Evolutionary conservation across 23 red algal species (phyloP).

Genomic region (Gracilaria domingensis): DNA sequence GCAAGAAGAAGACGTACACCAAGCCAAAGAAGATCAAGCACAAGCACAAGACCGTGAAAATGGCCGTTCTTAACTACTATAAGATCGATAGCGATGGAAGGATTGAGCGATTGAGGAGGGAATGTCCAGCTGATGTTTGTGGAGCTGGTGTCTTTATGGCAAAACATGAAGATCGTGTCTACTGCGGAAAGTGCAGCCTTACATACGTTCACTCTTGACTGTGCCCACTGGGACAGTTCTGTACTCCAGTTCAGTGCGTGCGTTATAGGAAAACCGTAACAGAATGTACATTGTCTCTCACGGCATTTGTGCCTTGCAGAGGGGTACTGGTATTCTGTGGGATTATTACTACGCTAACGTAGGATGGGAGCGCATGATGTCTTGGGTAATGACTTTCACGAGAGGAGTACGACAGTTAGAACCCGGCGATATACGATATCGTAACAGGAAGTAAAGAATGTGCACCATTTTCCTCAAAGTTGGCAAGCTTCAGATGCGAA

Average conservation of each 20-base stretch:
- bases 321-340: not conserved
- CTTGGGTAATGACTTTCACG: not conserved
- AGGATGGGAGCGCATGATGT: not conserved
- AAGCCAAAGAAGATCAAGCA: constrained; percentile 99
- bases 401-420: not conserved
- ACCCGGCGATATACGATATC: not conserved
- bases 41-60: constrained; percentile 96
- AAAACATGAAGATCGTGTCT: constrained; percentile 84
- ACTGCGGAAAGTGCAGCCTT: constrained; percentile 97
- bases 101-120: constrained; percentile 81
- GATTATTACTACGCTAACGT: not conserved
- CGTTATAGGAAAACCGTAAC: not conserved
- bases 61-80: constrained; percentile 96
- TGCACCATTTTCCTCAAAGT: not conserved
- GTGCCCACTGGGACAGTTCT: not conserved
- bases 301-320: not conserved
- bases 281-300: not conserved
- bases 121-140: constrained; percentile 89
- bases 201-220: constrained; percentile 78
- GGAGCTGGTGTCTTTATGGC: constrained; percentile 99
- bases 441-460: not conserved
- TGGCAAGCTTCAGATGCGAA: not conserved
- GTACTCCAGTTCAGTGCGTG: not conserved
- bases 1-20: constrained; percentile 99
- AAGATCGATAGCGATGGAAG: constrained; percentile 86